A percentile compares a stretch with the other conserved stretches of the same genome.
phyloP scores from a whole-genome alignment of 225 moss, liverwort and hornwort species.

The Ulota crispa region DNA sequence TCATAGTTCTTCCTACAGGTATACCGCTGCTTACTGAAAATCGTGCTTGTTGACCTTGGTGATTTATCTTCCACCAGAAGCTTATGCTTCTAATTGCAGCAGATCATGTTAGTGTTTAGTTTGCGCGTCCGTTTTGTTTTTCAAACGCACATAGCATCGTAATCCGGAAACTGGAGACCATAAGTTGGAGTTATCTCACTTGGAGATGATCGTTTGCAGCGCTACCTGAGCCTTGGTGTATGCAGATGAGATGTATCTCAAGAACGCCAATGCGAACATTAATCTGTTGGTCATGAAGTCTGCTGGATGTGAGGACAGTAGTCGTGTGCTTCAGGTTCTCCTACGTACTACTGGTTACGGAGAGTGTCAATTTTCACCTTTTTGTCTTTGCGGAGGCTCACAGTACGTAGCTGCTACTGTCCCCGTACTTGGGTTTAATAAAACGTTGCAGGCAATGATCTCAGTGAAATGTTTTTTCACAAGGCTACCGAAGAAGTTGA shows the following conservation, averaged over 20 bases:
- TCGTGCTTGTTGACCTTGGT: neutral
- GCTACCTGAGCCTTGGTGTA: neutral
- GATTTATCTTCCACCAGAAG: neutral
- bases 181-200: neutral
- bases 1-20: neutral
- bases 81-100: conserved; percentile 3
- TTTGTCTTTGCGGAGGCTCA: conserved; percentile 40
- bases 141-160: neutral
- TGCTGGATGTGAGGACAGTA: neutral
- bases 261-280: neutral
- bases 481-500: conserved; percentile 50
- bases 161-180: neutral
- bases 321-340: neutral
- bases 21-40: neutral
- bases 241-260: neutral
- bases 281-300: neutral
- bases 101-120: neutral
- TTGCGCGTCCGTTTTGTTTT: neutral
- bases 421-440: conserved; percentile 39
- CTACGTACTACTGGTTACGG: neutral
- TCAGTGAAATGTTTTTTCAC: conserved; percentile 42
- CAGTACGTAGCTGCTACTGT: conserved; percentile 49
- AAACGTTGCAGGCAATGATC: conserved; percentile 43
- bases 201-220: neutral
- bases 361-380: conserved; percentile 14